These are phyloP conservation scores for Pharus latifolius DNA, from an alignment of 176 grass and related monocot species.

Conservation along the genomic window DNA sequence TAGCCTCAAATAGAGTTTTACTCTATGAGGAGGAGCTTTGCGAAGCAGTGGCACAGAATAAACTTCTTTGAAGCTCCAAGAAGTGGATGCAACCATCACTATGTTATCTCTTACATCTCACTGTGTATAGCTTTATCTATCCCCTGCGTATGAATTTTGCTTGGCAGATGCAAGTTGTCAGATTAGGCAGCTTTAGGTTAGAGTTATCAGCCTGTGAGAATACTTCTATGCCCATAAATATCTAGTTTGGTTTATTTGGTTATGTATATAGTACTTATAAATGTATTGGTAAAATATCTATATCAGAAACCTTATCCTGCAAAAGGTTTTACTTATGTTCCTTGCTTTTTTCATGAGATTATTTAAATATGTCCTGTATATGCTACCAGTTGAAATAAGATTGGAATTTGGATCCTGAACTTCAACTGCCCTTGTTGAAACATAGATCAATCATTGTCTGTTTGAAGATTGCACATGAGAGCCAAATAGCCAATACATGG, in stretches of 20 bases:
- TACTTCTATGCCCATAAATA: conserved; percentile 11
- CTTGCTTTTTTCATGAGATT: not conserved
- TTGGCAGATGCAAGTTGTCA: not conserved
- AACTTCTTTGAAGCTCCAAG: conserved; percentile 54
- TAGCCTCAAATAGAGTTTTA: conserved; percentile 54
- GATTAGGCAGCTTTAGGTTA: conserved; percentile 30
- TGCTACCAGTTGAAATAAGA: not conserved
- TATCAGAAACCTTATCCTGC: not conserved
- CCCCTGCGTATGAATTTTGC: conserved; percentile 15
- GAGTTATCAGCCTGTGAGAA: conserved; percentile 17
- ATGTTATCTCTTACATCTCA: not conserved
- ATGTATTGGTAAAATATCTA: not conserved
- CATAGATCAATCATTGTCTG: too few relatives aligned
- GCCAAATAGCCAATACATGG: too few relatives aligned
- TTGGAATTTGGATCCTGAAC: too few relatives aligned
- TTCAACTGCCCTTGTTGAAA: too few relatives aligned
- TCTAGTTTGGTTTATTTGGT: conserved; percentile 15
- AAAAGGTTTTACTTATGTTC: not conserved
- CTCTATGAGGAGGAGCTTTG: conserved; percentile 80
- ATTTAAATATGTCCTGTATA: not conserved
- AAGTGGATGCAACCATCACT: not conserved
- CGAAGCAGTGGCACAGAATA: conserved; percentile 91
- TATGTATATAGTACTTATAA: conserved; percentile 34
- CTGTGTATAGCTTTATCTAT: conserved; percentile 29
- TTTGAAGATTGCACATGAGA: too few relatives aligned